These are phyloP conservation scores for Plasmopara viticola DNA, from an alignment of 352 stramenopile species.

Conservation along the genomic window DNA sequence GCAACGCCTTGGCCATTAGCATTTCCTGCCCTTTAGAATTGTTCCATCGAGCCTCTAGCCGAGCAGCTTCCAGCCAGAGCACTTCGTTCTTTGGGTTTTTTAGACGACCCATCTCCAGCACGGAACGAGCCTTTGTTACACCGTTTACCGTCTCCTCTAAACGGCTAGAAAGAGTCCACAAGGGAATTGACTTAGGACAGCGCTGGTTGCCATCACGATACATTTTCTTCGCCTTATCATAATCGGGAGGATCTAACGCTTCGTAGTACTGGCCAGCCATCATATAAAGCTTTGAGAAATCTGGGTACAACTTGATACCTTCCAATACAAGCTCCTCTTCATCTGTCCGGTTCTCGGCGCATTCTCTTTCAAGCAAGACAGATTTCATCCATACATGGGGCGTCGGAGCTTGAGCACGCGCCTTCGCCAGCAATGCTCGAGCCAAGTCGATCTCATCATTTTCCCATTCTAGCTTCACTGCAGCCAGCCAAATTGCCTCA, in stretches of 20 bases:
- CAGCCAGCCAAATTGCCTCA: constrained; percentile 94
- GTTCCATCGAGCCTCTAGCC: constrained; percentile 87
- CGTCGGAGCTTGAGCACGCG: constrained; percentile 78
- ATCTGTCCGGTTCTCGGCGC: constrained; percentile 34
- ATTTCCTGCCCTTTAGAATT: constrained; percentile 94
- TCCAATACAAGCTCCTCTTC: constrained; percentile 88
- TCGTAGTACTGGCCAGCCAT: constrained; percentile 95
- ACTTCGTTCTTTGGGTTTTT: constrained; percentile 92
- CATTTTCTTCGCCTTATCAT: constrained; percentile 84
- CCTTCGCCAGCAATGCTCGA: constrained; percentile 69
- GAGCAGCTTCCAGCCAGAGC: constrained; percentile 95
- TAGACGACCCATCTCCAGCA: constrained; percentile 94
- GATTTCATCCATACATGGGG: constrained; percentile 97
- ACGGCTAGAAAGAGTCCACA: constrained; percentile 93
- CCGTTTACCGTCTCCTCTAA: constrained; percentile 90
- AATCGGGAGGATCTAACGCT: constrained; percentile 37
- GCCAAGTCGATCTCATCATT: constrained; percentile 95
- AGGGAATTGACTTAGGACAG: constrained; percentile 88
- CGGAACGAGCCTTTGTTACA: constrained; percentile 93
- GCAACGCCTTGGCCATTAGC: constrained; percentile 94
- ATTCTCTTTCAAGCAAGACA: constrained; percentile 94
- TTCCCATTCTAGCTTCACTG: constrained; percentile 98
- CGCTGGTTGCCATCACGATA: constrained; percentile 90
- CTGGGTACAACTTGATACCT: constrained; percentile 85
- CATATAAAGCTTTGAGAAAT: constrained; percentile 96